Conservation (phyloP, 192 early-diverging fungal species). For the Backusella westeae region DNA sequence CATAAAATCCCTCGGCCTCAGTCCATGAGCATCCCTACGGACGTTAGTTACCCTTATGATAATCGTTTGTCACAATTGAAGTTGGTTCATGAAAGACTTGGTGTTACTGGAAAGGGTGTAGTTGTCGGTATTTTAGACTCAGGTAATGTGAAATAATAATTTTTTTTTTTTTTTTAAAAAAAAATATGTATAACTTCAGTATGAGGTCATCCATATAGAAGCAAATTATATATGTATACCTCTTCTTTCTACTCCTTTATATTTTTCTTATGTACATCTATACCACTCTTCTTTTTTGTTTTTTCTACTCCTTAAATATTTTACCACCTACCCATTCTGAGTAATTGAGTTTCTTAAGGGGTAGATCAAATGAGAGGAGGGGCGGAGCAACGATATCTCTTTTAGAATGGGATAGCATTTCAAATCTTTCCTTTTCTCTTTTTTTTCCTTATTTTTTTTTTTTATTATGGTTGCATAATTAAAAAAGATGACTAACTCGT, state of each 20-base stretch:
- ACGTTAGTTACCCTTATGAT: constrained; percentile 13
- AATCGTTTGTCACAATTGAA: constrained; percentile 46
- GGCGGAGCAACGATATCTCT: not conserved
- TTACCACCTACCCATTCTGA: not conserved
- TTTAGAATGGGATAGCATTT: not conserved
- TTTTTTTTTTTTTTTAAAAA: not conserved
- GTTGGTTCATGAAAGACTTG: constrained; percentile 44
- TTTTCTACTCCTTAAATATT: not conserved
- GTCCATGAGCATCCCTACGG: not conserved
- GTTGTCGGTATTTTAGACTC: constrained; percentile 66
- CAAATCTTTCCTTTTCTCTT: not conserved
- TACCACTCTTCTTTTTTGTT: not conserved
- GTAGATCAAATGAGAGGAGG: not conserved
- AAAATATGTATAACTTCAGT: not conserved
- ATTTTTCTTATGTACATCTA: not conserved
- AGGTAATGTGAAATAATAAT: constrained; percentile 28
- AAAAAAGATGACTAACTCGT: not conserved
- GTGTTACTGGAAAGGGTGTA: constrained; percentile 57
- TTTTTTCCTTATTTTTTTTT: not conserved
- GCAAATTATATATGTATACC: not conserved
- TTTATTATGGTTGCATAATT: not conserved
- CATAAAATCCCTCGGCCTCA: constrained; percentile 17
- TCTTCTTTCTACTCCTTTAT: not conserved
- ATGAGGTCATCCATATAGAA: not conserved
- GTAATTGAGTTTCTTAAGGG: not conserved